Evolutionary conservation across 2,329 filamentous ascomycete genomes (phyloP), one percentile per base, ranked within the genome.

Genomic region (Rhynchosporium secalis): DNA sequence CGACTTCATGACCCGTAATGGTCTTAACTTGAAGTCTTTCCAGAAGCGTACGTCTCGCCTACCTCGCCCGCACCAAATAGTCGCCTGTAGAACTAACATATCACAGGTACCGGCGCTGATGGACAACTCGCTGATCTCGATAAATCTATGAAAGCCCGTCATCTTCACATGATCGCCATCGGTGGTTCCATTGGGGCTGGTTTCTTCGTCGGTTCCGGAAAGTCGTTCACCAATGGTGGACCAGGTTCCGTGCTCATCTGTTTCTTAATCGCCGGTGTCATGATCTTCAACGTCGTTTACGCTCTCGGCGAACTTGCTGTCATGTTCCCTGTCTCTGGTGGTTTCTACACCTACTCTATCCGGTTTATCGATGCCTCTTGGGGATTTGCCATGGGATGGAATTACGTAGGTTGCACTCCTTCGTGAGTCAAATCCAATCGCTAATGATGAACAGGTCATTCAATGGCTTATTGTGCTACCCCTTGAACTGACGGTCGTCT

Each of bases 401-500:
- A 60, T 26, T 60, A 60, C 29, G 58, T 59, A 36, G 12, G 56
- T 48, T 38, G 15, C 29, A 36, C 12, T 15, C 15, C 41, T 10
- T 13, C n/a, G 20, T 20, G 20, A 20, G 20, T 20, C n/a, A 36
- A 13, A 33, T 33, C 15, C 40, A 26, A 47, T 3, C 12, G 41
- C 56, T 58, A 15, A 58, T 10, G n/a, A 29, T 28, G 13, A 33
- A 26, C 33, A 62, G 33, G 61, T 49, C 10, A 36, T 83, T 48
- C 74, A 76, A n/a, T 82, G 80, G 77, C 70, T 81, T 33, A 78
- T 78, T 8, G 72, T 81, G 28, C 70, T 83, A 20, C 81, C 81
- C 3, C 81, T 83, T 69, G 81, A 84, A 70, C 75, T 83, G 29
- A 81, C 80, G 15, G 82, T 81, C n/a, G 82, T 81, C 2, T 77